A percentile compares a stretch with the other conserved stretches of the same genome.
These are phyloP conservation scores for Sonneratia caseolaris DNA, from an alignment of 345 rosid genomes.

Conservation along the genomic window DNA sequence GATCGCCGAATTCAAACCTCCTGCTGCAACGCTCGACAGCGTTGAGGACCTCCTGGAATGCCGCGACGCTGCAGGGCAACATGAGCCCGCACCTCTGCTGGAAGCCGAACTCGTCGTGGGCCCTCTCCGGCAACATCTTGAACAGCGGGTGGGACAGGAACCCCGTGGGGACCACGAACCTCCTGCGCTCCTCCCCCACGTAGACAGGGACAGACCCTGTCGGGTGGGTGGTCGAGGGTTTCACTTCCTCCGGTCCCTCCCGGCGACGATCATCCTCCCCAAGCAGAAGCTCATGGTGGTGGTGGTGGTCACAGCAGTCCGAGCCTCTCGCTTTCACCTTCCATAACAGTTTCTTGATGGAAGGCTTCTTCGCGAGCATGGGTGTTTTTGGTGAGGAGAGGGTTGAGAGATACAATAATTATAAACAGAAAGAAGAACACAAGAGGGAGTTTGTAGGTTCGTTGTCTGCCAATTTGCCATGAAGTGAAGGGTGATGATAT, in stretches of 20 bases:
- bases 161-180: slow-evolving; percentile 64
- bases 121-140: slow-evolving; percentile 74
- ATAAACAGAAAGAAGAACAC: neutral
- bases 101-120: slow-evolving; percentile 51
- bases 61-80: slow-evolving; percentile 63
- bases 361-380: slow-evolving; percentile 50
- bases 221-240: slow-evolving; percentile 31
- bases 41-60: slow-evolving; percentile 56
- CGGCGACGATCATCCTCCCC: slow-evolving; percentile 7
- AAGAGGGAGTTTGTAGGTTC: neutral
- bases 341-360: slow-evolving; percentile 73
- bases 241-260: neutral
- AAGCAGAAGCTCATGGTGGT: slow-evolving; percentile 36
- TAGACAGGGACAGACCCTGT: slow-evolving; percentile 66
- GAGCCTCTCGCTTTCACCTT: slow-evolving; percentile 45
- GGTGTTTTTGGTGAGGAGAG: neutral
- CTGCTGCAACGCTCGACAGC: slow-evolving; percentile 60
- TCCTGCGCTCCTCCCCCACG: slow-evolving; percentile 62
- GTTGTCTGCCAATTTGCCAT: slow-evolving; percentile 6
- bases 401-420: neutral
- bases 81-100: slow-evolving; percentile 46
- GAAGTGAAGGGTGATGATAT: slow-evolving; percentile 2
- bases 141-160: slow-evolving; percentile 67
- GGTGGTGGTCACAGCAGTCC: slow-evolving; percentile 4
- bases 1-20: slow-evolving; percentile 56